Base-by-base conservation (phyloP, 305 asterid species). In the Fraxinus latifolia region DNA sequence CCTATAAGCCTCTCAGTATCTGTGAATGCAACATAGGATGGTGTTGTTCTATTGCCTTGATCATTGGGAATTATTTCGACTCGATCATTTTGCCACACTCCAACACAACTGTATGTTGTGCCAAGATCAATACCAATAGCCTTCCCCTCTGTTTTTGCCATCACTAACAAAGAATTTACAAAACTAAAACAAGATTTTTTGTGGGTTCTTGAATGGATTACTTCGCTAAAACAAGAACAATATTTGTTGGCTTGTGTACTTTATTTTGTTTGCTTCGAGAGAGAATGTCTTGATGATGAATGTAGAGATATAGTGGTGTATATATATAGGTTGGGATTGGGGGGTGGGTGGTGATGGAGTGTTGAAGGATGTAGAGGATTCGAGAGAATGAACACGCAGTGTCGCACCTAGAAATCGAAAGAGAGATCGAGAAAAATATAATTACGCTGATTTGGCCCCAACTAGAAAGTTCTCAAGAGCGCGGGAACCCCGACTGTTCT, bases 31-130 rank as follows among this genome's bases (percentile, higher is more conserved):
- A 76, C 70, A 15, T 76, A 76, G 6, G 79, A 76, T 27, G 79
- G 79, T 3, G 79, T 76, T 3, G 79, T 76, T n/a, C 79, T 44
- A 62, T 76, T 76, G 14, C 79, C 79, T 15, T 76, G 79, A 44
- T 76, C 79, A 47, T 76, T 76, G 5, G 79, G 76, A 27, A 71
- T 71, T n/a, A 71, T 71, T 33, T 71, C 76, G 19, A 71, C 76
- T 33, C 76, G 23, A n/a, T 76, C 79, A 8, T 47, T 76, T 25
- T 76, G 79, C 79, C 79, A 76, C 68, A 76, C 79, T 4, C 79
- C 79, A 50, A 76, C 79, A 44, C 79, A 76, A 25, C 79, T 76
- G 21, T 76, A 76, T 12, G 79, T 76, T n/a, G 79, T 76, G 42
- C 79, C 79, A 25, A 76, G 68, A 29, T 76, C 79, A 27, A 76